Conservation (phyloP, 2,329 filamentous ascomycete species). For the Xylariaceae sp. region DNA sequence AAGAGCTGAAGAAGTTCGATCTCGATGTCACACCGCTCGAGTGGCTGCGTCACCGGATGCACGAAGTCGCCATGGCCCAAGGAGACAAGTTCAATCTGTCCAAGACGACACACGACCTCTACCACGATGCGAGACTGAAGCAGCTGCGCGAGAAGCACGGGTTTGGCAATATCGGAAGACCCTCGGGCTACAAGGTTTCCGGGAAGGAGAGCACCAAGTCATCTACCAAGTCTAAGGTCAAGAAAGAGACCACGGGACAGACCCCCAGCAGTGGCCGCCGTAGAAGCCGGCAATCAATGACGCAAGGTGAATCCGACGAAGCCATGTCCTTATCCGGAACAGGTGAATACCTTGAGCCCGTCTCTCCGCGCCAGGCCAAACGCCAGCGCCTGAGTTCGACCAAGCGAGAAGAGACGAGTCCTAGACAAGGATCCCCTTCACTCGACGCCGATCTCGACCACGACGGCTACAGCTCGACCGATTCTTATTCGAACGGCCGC, state of each 20-base stretch:
- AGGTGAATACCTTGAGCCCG: constrained; percentile 26
- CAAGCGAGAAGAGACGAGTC: constrained; percentile 2
- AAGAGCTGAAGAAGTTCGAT: constrained; percentile 50
- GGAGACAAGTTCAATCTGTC: constrained; percentile 49
- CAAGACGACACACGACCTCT: constrained; percentile 50
- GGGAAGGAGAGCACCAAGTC: constrained; percentile 35
- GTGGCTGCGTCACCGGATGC: constrained; percentile 55
- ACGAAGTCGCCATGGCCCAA: constrained; percentile 43
- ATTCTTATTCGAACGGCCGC: constrained; percentile 45
- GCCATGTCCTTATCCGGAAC: constrained; percentile 8
- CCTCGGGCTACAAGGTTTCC: constrained; percentile 40
- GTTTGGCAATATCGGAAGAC: constrained; percentile 55
- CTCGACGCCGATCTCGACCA: constrained; percentile 38
- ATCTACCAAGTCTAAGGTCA: constrained; percentile 26
- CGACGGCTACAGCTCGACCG: constrained; percentile 48
- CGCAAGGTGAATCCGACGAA: constrained; percentile 29
- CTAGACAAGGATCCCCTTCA: constrained; percentile 12
- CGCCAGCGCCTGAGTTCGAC: constrained; percentile 26
- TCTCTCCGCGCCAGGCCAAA: constrained; percentile 29
- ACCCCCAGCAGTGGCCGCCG: constrained; percentile 17
- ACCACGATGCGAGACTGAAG: constrained; percentile 51
- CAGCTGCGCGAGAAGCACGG: constrained; percentile 49
- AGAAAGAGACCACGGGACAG: constrained; percentile 21
- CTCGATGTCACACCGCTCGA: constrained; percentile 50
- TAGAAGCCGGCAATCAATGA: constrained; percentile 29